phyloP scores from a whole-genome alignment of 495 filamentous ascomycete genomes.

The Aspergillus incahuasiensis region DNA sequence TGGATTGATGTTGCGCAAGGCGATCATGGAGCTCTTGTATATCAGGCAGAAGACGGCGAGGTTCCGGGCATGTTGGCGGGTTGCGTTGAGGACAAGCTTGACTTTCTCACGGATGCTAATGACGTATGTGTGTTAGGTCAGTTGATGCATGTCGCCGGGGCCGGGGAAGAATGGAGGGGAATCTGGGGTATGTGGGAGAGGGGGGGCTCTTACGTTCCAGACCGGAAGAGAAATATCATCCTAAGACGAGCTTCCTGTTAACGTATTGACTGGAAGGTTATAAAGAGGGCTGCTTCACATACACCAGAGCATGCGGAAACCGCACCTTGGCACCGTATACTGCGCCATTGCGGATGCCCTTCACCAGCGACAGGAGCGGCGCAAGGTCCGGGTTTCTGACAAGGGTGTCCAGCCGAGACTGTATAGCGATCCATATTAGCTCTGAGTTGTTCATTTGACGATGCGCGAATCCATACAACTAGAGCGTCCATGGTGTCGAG shows the following conservation, averaged over 20 bases:
- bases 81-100: slow-evolving; percentile 74
- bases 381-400: slow-evolving; percentile 80
- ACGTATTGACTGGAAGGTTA: neutral
- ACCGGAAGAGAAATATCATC: slow-evolving; percentile 93
- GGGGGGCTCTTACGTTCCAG: slow-evolving; percentile 67
- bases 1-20: slow-evolving; percentile 59
- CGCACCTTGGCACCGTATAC: slow-evolving; percentile 98
- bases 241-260: slow-evolving; percentile 34
- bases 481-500: slow-evolving; percentile 37
- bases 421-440: slow-evolving; percentile 9
- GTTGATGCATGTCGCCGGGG: neutral
- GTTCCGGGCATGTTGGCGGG: slow-evolving; percentile 85
- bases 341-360: slow-evolving; percentile 91
- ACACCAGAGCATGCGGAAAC: slow-evolving; percentile 97
- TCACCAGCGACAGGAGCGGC: slow-evolving; percentile 75
- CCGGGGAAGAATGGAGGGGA: neutral
- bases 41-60: slow-evolving; percentile 83
- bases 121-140: slow-evolving; percentile 13
- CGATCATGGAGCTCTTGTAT: slow-evolving; percentile 77
- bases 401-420: slow-evolving; percentile 56
- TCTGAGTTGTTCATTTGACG: neutral
- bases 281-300: slow-evolving; percentile 20
- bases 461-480: slow-evolving; percentile 23
- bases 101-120: slow-evolving; percentile 71
- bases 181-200: neutral